These are phyloP conservation scores for Solanum hybrid DNA, from an alignment of 305 asterid genomes.

Conservation along the genomic window DNA sequence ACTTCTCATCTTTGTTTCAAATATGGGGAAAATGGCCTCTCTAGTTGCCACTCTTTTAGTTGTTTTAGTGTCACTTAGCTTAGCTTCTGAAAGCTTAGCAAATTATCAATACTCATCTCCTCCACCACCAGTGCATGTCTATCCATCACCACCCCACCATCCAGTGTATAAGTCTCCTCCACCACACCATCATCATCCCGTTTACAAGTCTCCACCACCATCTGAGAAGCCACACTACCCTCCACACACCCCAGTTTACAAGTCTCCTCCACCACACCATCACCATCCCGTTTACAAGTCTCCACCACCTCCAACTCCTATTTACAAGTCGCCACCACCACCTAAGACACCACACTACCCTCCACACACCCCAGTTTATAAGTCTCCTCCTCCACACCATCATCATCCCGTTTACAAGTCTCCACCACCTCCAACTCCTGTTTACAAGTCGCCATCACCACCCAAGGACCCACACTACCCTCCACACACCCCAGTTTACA, in stretches of 20 bases:
- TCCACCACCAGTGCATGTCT: constrained; percentile 2
- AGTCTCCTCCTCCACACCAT: constrained; percentile 4
- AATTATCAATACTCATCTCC: constrained; percentile 11
- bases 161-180: constrained; percentile 9
- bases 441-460: constrained; percentile 7
- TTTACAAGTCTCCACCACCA: constrained; percentile 11
- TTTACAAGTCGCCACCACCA: constrained; percentile 3
- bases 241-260: neutral
- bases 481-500: neutral
- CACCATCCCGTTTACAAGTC: constrained; percentile 12
- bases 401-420: neutral
- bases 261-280: neutral
- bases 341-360: neutral
- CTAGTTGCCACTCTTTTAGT: constrained; percentile 26
- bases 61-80: constrained; percentile 25
- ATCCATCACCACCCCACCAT: constrained; percentile 7
- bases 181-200: neutral
- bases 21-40: constrained; percentile 35
- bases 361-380: neutral
- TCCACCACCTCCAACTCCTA: constrained; percentile 5
- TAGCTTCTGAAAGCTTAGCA: constrained; percentile 29
- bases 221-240: neutral
- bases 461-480: neutral
- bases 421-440: neutral
- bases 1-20: constrained; percentile 2